These are phyloP conservation scores for Aspergillus ochraceoroseus DNA, from an alignment of 2,329 filamentous ascomycete species.

Conservation along the genomic window DNA sequence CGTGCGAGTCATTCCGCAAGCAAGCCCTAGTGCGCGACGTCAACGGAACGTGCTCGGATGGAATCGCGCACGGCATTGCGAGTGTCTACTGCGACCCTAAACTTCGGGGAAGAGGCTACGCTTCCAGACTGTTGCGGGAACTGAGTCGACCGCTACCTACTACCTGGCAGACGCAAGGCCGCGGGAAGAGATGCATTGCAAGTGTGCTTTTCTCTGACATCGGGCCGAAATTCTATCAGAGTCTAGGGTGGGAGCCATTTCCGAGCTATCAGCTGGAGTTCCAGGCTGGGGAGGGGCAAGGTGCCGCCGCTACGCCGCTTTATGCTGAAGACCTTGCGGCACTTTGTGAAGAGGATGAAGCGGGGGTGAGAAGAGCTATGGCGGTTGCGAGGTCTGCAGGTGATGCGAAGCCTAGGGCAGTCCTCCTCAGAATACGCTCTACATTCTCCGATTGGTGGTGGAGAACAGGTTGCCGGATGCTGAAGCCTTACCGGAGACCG, in stretches of 20 bases:
- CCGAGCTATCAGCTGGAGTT: conserved; percentile 21
- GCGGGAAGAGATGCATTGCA: conserved; percentile 10
- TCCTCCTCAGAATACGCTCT: conserved; percentile 1
- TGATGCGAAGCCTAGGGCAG: too few relatives aligned
- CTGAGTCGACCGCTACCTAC: conserved; percentile 14
- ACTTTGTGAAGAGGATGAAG: background rate
- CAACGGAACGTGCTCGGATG: conserved; percentile 30
- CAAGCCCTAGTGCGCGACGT: conserved; percentile 47
- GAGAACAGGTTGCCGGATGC: background rate
- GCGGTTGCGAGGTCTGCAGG: too few relatives aligned
- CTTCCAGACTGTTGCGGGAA: conserved; percentile 22
- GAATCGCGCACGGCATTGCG: conserved; percentile 23
- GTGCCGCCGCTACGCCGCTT: background rate
- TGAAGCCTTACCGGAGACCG: conserved; percentile 4
- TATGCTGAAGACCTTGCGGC: background rate
- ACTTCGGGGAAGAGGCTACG: conserved; percentile 22
- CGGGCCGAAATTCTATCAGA: conserved; percentile 20
- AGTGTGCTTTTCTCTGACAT: conserved; percentile 27
- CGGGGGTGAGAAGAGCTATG: conserved; percentile 17
- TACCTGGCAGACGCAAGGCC: conserved; percentile 19
- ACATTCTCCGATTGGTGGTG: conserved; percentile 6
- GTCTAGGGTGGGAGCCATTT: conserved; percentile 21
- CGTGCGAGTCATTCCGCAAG: conserved; percentile 62
- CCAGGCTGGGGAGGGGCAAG: background rate
- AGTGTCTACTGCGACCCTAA: conserved; percentile 23